These are phyloP conservation scores for Saitozyma podzolica DNA, from an alignment of 768 basidiomycete genomes.

Conservation along the genomic window DNA sequence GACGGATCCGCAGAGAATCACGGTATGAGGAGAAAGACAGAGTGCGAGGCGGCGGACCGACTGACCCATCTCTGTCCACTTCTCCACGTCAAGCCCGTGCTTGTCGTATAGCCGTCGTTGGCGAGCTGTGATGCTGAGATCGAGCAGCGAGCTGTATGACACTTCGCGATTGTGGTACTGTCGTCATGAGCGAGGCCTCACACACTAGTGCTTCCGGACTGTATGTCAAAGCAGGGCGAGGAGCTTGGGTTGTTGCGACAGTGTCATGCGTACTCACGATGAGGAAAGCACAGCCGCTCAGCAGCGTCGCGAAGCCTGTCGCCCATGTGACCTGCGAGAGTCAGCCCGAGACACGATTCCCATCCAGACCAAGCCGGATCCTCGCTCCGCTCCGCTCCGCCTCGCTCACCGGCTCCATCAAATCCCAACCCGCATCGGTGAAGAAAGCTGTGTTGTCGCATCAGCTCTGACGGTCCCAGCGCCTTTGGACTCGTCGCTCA, in stretches of 20 bases:
- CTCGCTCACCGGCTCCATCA: constrained; percentile 62
- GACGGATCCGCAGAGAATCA: too few relatives aligned
- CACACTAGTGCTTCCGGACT: background rate
- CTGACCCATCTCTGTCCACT: constrained; percentile 60
- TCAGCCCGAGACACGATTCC: too few relatives aligned
- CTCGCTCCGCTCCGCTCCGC: too few relatives aligned
- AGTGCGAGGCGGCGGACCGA: background rate
- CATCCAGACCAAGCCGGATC: too few relatives aligned
- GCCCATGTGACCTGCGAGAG: constrained; percentile 29
- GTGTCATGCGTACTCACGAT: constrained; percentile 17
- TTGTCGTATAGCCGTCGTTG: constrained; percentile 62
- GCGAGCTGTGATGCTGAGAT: constrained; percentile 62
- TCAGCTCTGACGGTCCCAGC: background rate
- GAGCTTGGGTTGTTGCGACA: background rate
- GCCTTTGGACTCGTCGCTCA: constrained; percentile 50
- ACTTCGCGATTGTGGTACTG: constrained; percentile 55
- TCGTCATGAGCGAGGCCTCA: background rate
- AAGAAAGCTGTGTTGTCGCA: constrained; percentile 31
- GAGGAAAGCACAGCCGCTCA: constrained; percentile 36
- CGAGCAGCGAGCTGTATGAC: constrained; percentile 65
- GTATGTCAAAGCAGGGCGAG: too few relatives aligned
- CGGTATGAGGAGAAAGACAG: background rate
- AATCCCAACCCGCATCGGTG: constrained; percentile 54
- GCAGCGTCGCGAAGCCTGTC: constrained; percentile 35
- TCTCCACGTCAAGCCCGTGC: constrained; percentile 64